Evolutionary conservation across 2,329 filamentous ascomycete species (phyloP).

Genomic region (Aspergillus novoparasiticus): DNA sequence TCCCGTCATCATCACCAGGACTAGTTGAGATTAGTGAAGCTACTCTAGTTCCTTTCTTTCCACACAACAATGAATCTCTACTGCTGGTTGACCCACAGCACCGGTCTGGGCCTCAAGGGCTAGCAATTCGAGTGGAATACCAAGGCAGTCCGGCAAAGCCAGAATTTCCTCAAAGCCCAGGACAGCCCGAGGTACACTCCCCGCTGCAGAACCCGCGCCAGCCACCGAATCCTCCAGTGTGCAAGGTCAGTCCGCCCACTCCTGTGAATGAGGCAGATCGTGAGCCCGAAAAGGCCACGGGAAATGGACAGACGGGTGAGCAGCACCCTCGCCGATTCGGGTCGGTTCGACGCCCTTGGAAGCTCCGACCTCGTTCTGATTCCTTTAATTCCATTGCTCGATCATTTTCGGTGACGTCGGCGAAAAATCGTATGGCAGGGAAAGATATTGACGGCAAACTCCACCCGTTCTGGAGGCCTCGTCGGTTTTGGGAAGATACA

Average conservation of each 20-base stretch:
- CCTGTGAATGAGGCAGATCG: constrained; percentile 49
- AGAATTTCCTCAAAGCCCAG: constrained; percentile 30
- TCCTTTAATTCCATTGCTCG: constrained; percentile 41
- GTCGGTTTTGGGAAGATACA: constrained; percentile 64
- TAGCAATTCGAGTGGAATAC: constrained; percentile 25
- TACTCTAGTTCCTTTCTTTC: constrained; percentile 61
- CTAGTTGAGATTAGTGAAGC: constrained; percentile 63
- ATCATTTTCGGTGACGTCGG: constrained; percentile 43
- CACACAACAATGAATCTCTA: constrained; percentile 65
- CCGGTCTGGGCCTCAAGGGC: constrained; percentile 33
- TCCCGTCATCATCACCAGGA: constrained; percentile 52
- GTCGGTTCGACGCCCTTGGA: constrained; percentile 42
- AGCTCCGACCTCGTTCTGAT: constrained; percentile 42
- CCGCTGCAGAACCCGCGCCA: constrained; percentile 61
- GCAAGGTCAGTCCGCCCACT: constrained; percentile 59
- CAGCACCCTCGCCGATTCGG: constrained; percentile 35
- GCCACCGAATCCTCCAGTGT: constrained; percentile 59
- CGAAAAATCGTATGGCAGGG: constrained; percentile 46
- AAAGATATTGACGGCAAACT: constrained; percentile 52
- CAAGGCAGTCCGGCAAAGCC: constrained; percentile 19
- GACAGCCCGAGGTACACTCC: constrained; percentile 49
- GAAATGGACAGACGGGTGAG: constrained; percentile 22
- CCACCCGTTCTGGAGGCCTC: constrained; percentile 65
- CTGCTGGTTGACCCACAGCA: constrained; percentile 62
- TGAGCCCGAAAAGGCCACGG: constrained; percentile 28